Base-by-base conservation (phyloP, 352 stramenopile species). In the Blastocystis hominis region DNA sequence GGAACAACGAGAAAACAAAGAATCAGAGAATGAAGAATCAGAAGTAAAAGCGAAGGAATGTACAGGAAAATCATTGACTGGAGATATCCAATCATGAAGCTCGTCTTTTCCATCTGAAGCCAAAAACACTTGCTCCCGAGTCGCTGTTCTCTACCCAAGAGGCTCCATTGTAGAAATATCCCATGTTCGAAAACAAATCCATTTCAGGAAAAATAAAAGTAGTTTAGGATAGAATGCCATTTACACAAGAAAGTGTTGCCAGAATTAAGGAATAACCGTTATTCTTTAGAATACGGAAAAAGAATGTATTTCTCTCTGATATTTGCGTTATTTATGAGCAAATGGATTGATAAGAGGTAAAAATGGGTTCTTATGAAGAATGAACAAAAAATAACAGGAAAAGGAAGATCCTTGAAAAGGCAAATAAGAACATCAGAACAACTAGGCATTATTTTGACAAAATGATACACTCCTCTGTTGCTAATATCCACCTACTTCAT, bases 111-210 rank as follows among this genome's bases (percentile, higher is more conserved):
- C n/a, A 30, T 6, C 13, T 6, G 6, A n/a, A 0, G 9, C 24
- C 63, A 75, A 75, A 75, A 75, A 75, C 63, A 75, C 63, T 75
- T 40, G 47, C 6, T n/a, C n/a, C n/a, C n/a, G n/a, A n/a, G n/a
- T n/a, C n/a, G n/a, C n/a, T n/a, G n/a, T n/a, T n/a, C n/a, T n/a
- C n/a, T n/a, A n/a, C n/a, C n/a, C n/a, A n/a, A n/a, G n/a, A n/a
- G n/a, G n/a, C n/a, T n/a, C n/a, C n/a, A n/a, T n/a, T n/a, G n/a
- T n/a, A n/a, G n/a, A n/a, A n/a, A n/a, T n/a, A n/a, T n/a, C n/a
- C n/a, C n/a, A n/a, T n/a, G n/a, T n/a, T n/a, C n/a, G n/a, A n/a
- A n/a, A n/a, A n/a, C n/a, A n/a, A n/a, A n/a, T n/a, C n/a, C n/a
- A n/a, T n/a, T n/a, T n/a, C n/a, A n/a, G n/a, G n/a, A n/a, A n/a